Evolutionary conservation across 371 early-diverging fungal genomes (phyloP).

Genomic region (Vittaforma corneae): DNA sequence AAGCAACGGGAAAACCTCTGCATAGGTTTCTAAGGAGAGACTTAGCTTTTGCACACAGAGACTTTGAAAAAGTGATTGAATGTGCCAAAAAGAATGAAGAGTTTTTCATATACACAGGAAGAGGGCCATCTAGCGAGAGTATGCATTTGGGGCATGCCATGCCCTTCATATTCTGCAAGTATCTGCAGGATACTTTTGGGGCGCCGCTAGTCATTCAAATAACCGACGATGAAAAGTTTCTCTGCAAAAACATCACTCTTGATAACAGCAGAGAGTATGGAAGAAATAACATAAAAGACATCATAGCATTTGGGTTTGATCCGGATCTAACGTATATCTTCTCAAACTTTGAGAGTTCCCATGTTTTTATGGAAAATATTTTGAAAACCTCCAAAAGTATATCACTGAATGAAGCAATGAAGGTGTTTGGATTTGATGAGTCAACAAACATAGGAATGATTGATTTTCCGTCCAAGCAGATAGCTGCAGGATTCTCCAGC

Average conservation of each 20-base stretch:
- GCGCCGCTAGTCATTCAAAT: conserved; percentile 90
- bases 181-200: conserved; percentile 86
- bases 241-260: conserved; percentile 75
- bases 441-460: conserved; percentile 50
- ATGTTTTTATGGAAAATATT: conserved; percentile 61
- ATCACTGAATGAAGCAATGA: conserved; percentile 52
- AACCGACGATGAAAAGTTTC: conserved; percentile 98
- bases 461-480: conserved; percentile 54
- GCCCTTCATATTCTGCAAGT: conserved; percentile 93
- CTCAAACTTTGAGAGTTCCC: conserved; percentile 76
- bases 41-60: conserved; percentile 92
- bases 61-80: conserved; percentile 74
- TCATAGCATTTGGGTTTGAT: conserved; percentile 91
- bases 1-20: conserved; percentile 69
- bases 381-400: conserved; percentile 51
- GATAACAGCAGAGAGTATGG: conserved; percentile 72
- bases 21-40: conserved; percentile 80
- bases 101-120: conserved; percentile 96
- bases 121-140: conserved; percentile 83
- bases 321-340: conserved; percentile 96
- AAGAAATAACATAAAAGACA: conserved; percentile 80
- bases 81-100: conserved; percentile 73
- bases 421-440: conserved; percentile 55
- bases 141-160: conserved; percentile 98
- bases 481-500: conserved; percentile 55